Percentiles rank a stretch among this genome's conserved stretches.
phyloP scores from a whole-genome alignment of 495 filamentous ascomycete species.

The Penicillium bovifimosum region DNA sequence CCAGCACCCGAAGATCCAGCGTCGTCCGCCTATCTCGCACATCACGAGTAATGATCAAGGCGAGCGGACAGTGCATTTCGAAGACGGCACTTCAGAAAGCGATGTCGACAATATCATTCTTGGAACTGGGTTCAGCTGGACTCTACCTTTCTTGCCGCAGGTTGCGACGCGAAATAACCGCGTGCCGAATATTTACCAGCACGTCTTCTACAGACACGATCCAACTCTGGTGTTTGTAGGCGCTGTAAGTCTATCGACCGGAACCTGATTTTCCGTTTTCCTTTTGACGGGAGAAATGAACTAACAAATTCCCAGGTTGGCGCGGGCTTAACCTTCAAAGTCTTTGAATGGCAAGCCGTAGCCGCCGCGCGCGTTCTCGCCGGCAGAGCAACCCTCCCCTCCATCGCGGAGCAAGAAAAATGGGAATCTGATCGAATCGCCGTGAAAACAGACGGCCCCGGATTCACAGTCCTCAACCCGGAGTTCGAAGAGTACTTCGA shows the following conservation, averaged over 20 bases:
- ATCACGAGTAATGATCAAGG: constrained; percentile 33
- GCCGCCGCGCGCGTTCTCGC: constrained; percentile 50
- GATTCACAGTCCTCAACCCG: constrained; percentile 45
- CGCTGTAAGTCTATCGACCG: constrained; percentile 32
- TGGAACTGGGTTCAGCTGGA: constrained; percentile 54
- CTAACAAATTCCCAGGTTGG: constrained; percentile 43
- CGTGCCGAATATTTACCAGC: constrained; percentile 50
- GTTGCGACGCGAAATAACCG: constrained; percentile 48
- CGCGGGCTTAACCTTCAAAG: constrained; percentile 53
- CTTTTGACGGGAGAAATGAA: constrained; percentile 1
- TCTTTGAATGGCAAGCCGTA: constrained; percentile 59
- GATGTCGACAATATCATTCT: constrained; percentile 53
- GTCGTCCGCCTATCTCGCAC: constrained; percentile 41
- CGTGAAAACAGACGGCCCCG: constrained; percentile 43
- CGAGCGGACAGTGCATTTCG: constrained; percentile 39
- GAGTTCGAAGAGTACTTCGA: constrained; percentile 56
- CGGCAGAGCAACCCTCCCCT: constrained; percentile 43
- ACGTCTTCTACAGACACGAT: constrained; percentile 46
- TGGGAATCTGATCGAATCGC: constrained; percentile 51
- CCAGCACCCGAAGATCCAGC: constrained; percentile 42
- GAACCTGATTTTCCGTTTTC: too few species aligned
- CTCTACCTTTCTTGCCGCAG: constrained; percentile 48
- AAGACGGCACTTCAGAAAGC: constrained; percentile 42
- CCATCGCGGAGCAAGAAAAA: constrained; percentile 34
- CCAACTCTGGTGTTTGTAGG: constrained; percentile 36